Conservation (phyloP, 2,329 filamentous ascomycete species). For the Fusarium camptoceras region DNA sequence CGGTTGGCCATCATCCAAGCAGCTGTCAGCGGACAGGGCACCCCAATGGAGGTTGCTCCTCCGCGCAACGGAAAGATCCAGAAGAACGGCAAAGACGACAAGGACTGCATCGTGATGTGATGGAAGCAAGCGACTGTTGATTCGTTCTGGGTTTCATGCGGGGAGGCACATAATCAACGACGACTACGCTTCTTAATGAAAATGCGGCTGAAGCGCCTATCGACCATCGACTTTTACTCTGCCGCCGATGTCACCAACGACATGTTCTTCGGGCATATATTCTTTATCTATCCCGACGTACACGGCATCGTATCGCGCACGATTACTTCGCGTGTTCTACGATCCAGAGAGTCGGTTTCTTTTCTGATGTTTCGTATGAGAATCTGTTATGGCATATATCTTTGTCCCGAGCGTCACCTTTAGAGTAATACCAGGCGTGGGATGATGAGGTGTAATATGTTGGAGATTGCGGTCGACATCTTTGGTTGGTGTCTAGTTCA, state of each 20-base stretch:
- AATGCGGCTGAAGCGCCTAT: constrained; percentile 4
- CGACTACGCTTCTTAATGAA: constrained; percentile 15
- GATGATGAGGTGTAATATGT: constrained; percentile 19
- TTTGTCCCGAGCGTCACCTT: constrained; percentile 19
- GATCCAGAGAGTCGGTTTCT: constrained; percentile 25
- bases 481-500: not conserved
- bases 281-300: constrained; percentile 37
- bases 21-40: constrained; percentile 72
- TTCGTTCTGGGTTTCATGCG: constrained; percentile 21
- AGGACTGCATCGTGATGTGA: constrained; percentile 70
- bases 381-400: constrained; percentile 17
- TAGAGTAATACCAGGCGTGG: constrained; percentile 20
- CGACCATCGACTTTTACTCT: constrained; percentile 5
- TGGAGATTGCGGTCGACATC: not conserved
- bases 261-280: constrained; percentile 13
- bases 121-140: constrained; percentile 9
- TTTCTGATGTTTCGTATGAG: constrained; percentile 17
- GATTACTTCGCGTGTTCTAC: constrained; percentile 17
- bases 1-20: constrained; percentile 87
- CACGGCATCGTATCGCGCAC: constrained; percentile 27
- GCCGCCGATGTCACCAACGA: not conserved
- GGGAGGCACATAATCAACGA: constrained; percentile 40
- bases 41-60: constrained; percentile 67
- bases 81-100: constrained; percentile 63
- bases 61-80: constrained; percentile 63